Percentiles rank a stretch among this genome's conserved stretches.
phyloP scores from a whole-genome alignment of 2,329 filamentous ascomycete genomes.

The Fusarium nanum region DNA sequence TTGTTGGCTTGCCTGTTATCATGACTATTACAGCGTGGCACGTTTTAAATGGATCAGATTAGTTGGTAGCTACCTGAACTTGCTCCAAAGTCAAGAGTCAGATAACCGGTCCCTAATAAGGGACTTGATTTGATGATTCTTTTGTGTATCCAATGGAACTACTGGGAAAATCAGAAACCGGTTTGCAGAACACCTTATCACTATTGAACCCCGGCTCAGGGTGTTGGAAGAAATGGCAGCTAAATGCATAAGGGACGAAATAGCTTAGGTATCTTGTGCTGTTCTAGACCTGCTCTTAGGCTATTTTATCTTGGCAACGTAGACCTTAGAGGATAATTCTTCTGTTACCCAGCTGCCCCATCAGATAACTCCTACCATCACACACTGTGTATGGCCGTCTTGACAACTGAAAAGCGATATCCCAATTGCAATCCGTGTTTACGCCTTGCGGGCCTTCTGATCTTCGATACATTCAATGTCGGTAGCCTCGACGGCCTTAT shows the following conservation, averaged over 20 bases:
- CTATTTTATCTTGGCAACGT: accelerated
- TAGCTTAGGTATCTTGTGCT: accelerated
- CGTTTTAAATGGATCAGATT: background rate
- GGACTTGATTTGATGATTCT: too few species aligned
- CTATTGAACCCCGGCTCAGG: too few species aligned
- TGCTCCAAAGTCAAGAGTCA: background rate
- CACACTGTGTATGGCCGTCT: too few species aligned
- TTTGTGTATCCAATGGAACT: too few species aligned
- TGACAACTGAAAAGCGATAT: too few species aligned
- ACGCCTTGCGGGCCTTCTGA: background rate
- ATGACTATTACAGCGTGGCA: background rate
- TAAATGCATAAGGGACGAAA: accelerated
- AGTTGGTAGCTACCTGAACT: accelerated
- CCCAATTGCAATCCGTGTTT: too few species aligned
- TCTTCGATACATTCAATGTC: background rate
- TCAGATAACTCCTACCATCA: too few species aligned
- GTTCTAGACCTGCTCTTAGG: background rate
- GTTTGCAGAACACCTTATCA: too few species aligned
- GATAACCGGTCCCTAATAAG: too few species aligned
- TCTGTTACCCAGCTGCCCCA: too few species aligned
- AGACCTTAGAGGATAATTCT: background rate
- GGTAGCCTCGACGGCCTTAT: accelerated
- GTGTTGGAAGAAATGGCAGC: background rate
- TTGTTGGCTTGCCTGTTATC: background rate
- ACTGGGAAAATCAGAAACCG: too few species aligned